Conservation (phyloP, 345 rosid species). For the Rubroshorea leprosula region DNA sequence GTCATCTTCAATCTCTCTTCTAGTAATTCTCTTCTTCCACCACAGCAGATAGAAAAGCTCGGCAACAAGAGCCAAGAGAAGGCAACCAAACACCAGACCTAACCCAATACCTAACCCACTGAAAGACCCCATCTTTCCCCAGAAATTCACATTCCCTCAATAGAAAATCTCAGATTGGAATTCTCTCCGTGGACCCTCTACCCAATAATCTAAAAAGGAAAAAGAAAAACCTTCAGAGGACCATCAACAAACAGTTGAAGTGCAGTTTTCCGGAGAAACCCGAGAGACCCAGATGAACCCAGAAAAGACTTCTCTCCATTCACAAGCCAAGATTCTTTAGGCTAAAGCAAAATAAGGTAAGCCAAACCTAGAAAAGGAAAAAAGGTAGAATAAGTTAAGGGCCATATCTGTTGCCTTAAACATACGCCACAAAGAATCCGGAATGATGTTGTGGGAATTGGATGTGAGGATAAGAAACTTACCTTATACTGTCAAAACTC, state of each 20-base stretch:
- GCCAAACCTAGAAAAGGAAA: too few species aligned
- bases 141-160: slow-evolving; percentile 43
- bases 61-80: slow-evolving; percentile 61
- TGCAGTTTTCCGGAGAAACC: neutral
- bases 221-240: neutral
- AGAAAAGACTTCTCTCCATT: slow-evolving; percentile 19
- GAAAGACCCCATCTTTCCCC: slow-evolving; percentile 44
- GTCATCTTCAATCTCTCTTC: slow-evolving; percentile 36
- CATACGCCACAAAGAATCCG: slow-evolving; percentile 21
- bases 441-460: slow-evolving; percentile 13
- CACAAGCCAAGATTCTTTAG: slow-evolving; percentile 16
- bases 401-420: slow-evolving; percentile 17
- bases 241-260: neutral
- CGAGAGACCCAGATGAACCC: neutral
- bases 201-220: neutral
- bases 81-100: slow-evolving; percentile 63
- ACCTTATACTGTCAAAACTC: slow-evolving; percentile 10
- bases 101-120: slow-evolving; percentile 72
- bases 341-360: neutral
- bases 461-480: slow-evolving; percentile 10
- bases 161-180: slow-evolving; percentile 5
- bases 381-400: neutral
- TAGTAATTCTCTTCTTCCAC: slow-evolving; percentile 66
- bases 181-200: too few species aligned
- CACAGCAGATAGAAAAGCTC: slow-evolving; percentile 72